Evolutionary conservation across 331 rosid species (phyloP), one percentile per base, ranked within the genome.

Genomic region (Telfairia occidentalis): DNA sequence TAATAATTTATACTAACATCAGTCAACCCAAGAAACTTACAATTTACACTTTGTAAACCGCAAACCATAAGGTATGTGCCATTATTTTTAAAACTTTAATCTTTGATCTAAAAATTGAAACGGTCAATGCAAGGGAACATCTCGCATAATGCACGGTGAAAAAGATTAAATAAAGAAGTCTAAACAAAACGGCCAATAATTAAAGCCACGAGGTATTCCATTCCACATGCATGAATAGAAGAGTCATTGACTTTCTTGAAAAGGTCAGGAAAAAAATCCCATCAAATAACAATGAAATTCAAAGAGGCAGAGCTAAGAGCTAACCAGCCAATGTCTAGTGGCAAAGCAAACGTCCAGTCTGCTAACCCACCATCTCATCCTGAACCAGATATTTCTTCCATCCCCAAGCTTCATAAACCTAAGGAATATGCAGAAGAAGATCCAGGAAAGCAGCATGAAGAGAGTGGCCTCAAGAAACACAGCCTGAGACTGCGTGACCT

Each of bases 401-500:
- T 90, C 96, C 7, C 87, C 84, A 70, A 86, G 86, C 40, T 81
- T 88, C 65, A 21, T 85, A 49, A 85, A 85, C 85, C 99, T 90
- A 71, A 95, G 75, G 59, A 84, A 85, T 6, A 82, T 50, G 78
- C 97, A 92, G 52, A 90, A 82, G 2, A 34, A 1, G 46, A 95
- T 90, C 97, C 99, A 95, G 23, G 96, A 88, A 13, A 90, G 82
- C 9, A 92, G 83, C 87, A 92, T 29, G 54, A 90, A 75, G 18
- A 95, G 80, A 53, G 97, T 95, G 69, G 92, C 96, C 74, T 95
- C 92, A 82, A 95, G 85, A 87, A 95, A 95, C 81, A 90, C 90
- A 50, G 99, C 97, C 83, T 95, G 99, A 23, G 97, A 95, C 83
- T 92, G 96, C 15, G 99, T 90, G 75, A 95, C 85, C 89, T 88